These are phyloP conservation scores for Phanerochaete carnosa DNA, from an alignment of 768 basidiomycete species.

Conservation along the genomic window DNA sequence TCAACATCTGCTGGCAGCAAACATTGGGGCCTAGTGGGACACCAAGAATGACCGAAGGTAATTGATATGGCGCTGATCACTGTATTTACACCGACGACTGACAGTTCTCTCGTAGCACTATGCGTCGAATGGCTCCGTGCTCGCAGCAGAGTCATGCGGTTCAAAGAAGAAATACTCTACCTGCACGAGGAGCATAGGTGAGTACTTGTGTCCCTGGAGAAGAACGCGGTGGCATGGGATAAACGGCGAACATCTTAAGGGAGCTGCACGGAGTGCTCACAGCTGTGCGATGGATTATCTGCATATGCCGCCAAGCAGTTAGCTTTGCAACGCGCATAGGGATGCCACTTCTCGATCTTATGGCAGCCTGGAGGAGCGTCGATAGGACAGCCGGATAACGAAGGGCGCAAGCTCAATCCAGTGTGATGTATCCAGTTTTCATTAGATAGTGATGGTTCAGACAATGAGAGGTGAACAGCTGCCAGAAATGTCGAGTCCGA, in stretches of 20 bases:
- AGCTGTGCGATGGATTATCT: not conserved
- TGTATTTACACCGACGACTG: not conserved
- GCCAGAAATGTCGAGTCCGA: too few relatives aligned
- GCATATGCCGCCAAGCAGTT: constrained; percentile 1
- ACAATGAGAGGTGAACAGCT: too few relatives aligned
- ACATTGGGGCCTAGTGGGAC: not conserved
- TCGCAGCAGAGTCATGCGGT: not conserved
- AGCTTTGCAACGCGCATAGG: too few relatives aligned
- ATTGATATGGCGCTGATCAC: not conserved
- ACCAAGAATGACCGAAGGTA: not conserved
- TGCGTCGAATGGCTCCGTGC: not conserved
- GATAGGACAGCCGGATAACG: too few relatives aligned
- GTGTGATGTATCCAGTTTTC: too few relatives aligned
- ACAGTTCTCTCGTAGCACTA: not conserved
- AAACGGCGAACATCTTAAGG: not conserved
- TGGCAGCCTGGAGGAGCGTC: too few relatives aligned
- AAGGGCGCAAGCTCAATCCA: too few relatives aligned
- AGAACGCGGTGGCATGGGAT: not conserved
- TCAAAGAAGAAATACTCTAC: not conserved
- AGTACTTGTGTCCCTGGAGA: not conserved
- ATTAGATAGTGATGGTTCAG: too few relatives aligned
- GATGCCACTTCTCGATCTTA: too few relatives aligned
- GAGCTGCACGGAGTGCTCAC: not conserved
- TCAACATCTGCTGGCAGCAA: not conserved
- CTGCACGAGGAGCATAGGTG: not conserved